These are phyloP conservation scores for Sphagnum magellanicum DNA, from an alignment of 228 moss, liverwort and hornwort genomes.

Conservation along the genomic window DNA sequence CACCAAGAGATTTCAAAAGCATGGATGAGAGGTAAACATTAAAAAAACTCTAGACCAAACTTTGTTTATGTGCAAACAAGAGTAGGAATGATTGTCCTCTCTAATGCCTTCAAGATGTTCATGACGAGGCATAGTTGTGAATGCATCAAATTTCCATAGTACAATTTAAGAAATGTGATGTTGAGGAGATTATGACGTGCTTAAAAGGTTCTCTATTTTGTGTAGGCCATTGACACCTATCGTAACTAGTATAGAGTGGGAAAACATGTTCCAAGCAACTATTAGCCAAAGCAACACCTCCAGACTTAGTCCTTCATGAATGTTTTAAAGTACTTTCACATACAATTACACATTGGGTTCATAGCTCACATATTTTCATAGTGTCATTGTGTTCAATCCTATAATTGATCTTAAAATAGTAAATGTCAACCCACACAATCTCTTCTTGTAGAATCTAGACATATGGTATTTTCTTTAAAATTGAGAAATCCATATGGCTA, in stretches of 20 bases:
- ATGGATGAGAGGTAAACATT: constrained; percentile 26
- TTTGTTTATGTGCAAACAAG: not conserved
- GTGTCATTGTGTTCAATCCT: not conserved
- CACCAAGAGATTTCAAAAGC: constrained; percentile 13
- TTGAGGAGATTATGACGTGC: too few species aligned
- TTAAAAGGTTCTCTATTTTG: not conserved
- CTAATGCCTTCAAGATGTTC: too few species aligned
- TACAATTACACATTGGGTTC: not conserved
- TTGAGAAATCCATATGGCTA: too few species aligned
- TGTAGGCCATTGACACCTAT: constrained; percentile 24
- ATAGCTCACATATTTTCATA: not conserved
- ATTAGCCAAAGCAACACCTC: constrained; percentile 13
- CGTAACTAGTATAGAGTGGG: constrained; percentile 22
- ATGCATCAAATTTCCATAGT: too few species aligned
- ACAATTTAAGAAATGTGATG: too few species aligned
- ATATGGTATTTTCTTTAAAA: too few species aligned
- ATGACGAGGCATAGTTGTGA: too few species aligned
- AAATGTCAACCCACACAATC: not conserved
- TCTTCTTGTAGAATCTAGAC: not conserved
- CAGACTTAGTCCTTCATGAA: constrained; percentile 25
- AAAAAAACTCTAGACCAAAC: not conserved
- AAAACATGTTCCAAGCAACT: constrained; percentile 18
- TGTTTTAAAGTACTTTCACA: constrained; percentile 21
- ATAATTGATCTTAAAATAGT: not conserved
- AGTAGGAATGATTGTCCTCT: too few species aligned